Percentiles rank a stretch among this genome's conserved stretches.
Conservation (phyloP, 1,139 yeast species). For the Pichia sp. region DNA sequence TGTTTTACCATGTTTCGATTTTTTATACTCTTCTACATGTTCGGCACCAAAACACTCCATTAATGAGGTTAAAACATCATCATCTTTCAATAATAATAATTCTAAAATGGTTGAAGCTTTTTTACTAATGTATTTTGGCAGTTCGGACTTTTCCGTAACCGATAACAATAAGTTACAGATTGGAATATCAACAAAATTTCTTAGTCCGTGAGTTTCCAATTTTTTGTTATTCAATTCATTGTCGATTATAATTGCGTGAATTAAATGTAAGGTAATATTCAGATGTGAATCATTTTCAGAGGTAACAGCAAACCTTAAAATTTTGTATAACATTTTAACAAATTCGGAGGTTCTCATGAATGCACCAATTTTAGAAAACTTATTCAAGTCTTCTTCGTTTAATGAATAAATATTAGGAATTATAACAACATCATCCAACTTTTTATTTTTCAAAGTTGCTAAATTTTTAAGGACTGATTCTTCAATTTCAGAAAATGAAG, state of each 20-base stretch:
- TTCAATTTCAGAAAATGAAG: conserved; percentile 39
- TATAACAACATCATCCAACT: conserved; percentile 40
- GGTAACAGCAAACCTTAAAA: conserved; percentile 46
- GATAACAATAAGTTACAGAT: conserved; percentile 47
- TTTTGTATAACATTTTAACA: conserved; percentile 51
- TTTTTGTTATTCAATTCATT: conserved; percentile 43
- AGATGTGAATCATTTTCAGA: conserved; percentile 40
- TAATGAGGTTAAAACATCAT: conserved; percentile 44
- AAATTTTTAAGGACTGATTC: conserved; percentile 32
- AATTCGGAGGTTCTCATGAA: conserved; percentile 49
- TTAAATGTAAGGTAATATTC: conserved; percentile 55
- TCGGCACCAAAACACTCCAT: conserved; percentile 53
- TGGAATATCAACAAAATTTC: conserved; percentile 47
- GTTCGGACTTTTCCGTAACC: conserved; percentile 41
- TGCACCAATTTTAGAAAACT: conserved; percentile 36
- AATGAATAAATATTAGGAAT: conserved; percentile 36
- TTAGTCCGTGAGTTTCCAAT: conserved; percentile 34
- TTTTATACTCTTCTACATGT: conserved; percentile 43
- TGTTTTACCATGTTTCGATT: conserved; percentile 50
- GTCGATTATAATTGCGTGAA: conserved; percentile 60
- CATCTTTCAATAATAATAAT: conserved; percentile 42
- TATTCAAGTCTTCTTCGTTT: conserved; percentile 22
- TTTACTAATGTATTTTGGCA: conserved; percentile 41
- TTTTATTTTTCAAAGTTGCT: conserved; percentile 30
- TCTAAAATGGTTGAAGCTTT: conserved; percentile 57